Percentiles rank a stretch among this genome's conserved stretches.
Conservation (phyloP, 257 asterid genomes). For the Solanum rostratum region DNA sequence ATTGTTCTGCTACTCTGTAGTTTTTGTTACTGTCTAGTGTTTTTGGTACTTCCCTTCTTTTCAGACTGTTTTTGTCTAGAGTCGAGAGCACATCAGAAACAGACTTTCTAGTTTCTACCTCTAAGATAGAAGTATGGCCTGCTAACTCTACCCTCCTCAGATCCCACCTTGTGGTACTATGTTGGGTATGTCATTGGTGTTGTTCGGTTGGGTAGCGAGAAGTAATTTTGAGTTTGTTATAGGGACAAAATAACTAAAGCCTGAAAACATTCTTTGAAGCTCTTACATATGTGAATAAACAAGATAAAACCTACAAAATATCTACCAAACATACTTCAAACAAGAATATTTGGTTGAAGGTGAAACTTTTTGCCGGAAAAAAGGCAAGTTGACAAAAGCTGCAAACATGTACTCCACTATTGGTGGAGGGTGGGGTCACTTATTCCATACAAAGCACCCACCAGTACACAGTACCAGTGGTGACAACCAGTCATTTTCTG, state of each 20-base stretch:
- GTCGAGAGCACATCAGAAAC: neutral
- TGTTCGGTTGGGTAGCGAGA: neutral
- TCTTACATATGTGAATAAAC: neutral
- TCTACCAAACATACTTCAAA: neutral
- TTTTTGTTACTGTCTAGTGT: neutral
- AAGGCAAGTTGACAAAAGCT: neutral
- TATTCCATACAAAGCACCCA: neutral
- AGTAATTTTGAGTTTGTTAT: neutral
- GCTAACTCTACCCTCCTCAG: neutral
- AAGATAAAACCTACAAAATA: neutral
- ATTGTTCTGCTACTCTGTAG: neutral
- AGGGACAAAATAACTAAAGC: neutral
- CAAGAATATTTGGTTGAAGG: neutral
- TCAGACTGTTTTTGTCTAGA: neutral
- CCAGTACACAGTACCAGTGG: neutral
- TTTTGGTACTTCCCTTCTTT: neutral
- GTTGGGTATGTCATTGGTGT: neutral
- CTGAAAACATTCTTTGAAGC: neutral
- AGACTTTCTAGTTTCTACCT: neutral
- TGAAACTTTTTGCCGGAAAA: neutral
- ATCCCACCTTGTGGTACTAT: neutral
- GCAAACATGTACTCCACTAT: neutral
- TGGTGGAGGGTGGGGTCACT: neutral
- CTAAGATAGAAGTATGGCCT: neutral
- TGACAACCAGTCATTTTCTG: neutral